These are phyloP conservation scores for Trapa incisa DNA, from an alignment of 345 rosid genomes.

Conservation along the genomic window DNA sequence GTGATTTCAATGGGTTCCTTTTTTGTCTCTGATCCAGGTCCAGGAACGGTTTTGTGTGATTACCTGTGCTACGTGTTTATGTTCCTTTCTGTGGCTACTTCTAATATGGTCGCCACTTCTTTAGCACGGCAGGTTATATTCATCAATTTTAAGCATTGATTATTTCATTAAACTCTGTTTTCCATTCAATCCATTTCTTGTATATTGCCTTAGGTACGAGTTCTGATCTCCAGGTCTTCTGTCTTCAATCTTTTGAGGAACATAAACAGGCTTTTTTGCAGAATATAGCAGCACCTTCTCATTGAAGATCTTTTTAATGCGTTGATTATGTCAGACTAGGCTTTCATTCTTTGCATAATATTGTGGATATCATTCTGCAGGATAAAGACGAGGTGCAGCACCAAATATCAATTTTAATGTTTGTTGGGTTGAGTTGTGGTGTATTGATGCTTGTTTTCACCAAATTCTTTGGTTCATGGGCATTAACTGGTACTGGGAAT, in stretches of 20 bases:
- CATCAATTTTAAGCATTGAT: not conserved
- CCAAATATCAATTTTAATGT: slow-evolving; percentile 79
- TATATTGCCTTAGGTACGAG: not conserved
- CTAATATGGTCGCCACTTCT: slow-evolving; percentile 44
- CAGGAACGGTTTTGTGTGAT: slow-evolving; percentile 50
- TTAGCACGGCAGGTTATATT: slow-evolving; percentile 28
- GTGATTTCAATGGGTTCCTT: not conserved
- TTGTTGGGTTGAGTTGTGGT: slow-evolving; percentile 63
- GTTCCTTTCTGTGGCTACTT: slow-evolving; percentile 50
- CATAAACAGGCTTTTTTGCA: not conserved
- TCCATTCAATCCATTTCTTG: not conserved
- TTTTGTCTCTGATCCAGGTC: slow-evolving; percentile 20
- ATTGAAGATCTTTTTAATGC: not conserved
- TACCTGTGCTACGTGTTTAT: slow-evolving; percentile 30
- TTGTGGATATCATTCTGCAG: slow-evolving; percentile 24
- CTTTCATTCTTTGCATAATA: not conserved
- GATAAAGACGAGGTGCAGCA: slow-evolving; percentile 73
- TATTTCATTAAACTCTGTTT: not conserved
- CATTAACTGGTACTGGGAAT: slow-evolving; percentile 51
- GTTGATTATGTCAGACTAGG: not conserved
- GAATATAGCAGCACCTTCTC: not conserved
- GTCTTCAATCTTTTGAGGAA: not conserved
- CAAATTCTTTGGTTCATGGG: slow-evolving; percentile 56
- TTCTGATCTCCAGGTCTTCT: not conserved
- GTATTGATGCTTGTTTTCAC: slow-evolving; percentile 57